Evolutionary conservation across 2,329 filamentous ascomycete genomes (phyloP).

Genomic region (Fusarium vanettenii): DNA sequence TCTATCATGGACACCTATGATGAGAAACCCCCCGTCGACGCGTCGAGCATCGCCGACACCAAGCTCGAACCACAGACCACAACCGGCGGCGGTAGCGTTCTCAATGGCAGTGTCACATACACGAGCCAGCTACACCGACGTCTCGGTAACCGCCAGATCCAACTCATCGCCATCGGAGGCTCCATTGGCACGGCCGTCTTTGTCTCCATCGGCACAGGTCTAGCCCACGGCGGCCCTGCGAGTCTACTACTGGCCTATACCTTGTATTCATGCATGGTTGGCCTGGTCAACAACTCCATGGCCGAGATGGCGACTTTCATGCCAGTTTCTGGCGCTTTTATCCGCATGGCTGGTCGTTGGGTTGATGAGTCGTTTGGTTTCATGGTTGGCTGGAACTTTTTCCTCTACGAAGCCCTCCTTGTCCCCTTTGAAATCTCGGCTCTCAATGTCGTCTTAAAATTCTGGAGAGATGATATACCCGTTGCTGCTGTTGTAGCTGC

Average conservation of each 20-base stretch:
- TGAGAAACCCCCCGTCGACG: background rate
- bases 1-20: slow-evolving; percentile 8
- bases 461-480: slow-evolving; percentile 10
- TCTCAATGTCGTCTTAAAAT: slow-evolving; percentile 4
- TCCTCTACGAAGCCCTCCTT: slow-evolving; percentile 11
- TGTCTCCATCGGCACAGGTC: slow-evolving; percentile 6
- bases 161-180: slow-evolving; percentile 10
- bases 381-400: slow-evolving; percentile 15
- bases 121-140: slow-evolving; percentile 3
- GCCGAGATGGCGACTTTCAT: slow-evolving; percentile 6
- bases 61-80: background rate
- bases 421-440: slow-evolving; percentile 11
- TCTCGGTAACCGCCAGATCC: slow-evolving; percentile 10
- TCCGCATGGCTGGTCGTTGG: slow-evolving; percentile 9
- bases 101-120: background rate
- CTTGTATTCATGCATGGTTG: slow-evolving; percentile 7
- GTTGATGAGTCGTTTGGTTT: slow-evolving; percentile 13
- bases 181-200: slow-evolving; percentile 7
- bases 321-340: slow-evolving; percentile 8
- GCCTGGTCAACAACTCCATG: slow-evolving; percentile 10
- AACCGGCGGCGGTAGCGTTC: background rate
- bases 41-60: background rate
- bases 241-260: slow-evolving; percentile 4
- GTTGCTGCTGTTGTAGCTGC: slow-evolving; percentile 5
- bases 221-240: background rate